A percentile compares a stretch with the other conserved stretches of the same genome.
Conservation (phyloP, 164 flowering plant species). For the Dillenia turbinata region DNA sequence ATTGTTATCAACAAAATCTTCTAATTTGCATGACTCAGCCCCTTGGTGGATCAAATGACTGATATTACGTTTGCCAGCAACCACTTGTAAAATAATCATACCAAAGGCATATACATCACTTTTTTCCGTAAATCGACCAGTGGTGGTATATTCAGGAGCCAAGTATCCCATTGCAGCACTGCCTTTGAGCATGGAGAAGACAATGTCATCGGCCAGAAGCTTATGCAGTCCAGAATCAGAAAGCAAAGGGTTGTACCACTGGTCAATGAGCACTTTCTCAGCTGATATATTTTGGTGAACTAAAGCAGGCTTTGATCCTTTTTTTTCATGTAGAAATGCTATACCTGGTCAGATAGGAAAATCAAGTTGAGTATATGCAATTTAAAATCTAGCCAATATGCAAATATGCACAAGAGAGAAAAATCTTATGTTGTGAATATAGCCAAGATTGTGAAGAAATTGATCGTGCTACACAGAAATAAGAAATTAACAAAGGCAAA, state of each 20-base stretch:
- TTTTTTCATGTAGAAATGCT: slow-evolving; percentile 56
- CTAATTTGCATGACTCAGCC: slow-evolving; percentile 46
- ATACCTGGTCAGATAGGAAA: slow-evolving; percentile 48
- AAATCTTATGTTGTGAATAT: no score
- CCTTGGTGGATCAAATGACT: slow-evolving; percentile 31
- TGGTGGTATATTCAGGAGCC: slow-evolving; percentile 89
- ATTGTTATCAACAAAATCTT: slow-evolving; percentile 63
- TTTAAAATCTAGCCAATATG: background rate
- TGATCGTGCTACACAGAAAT: background rate
- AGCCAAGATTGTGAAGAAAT: background rate
- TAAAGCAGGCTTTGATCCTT: slow-evolving; percentile 47
- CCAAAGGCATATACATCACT: slow-evolving; percentile 95
- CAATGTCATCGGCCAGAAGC: slow-evolving; percentile 79
- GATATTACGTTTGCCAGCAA: slow-evolving; percentile 60
- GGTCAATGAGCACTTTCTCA: slow-evolving; percentile 78
- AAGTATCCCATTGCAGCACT: slow-evolving; percentile 98
- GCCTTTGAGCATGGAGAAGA: slow-evolving; percentile 81
- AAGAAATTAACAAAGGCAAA: background rate
- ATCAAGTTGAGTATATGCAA: slow-evolving; percentile 4
- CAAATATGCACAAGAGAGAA: no score
- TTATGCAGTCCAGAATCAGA: slow-evolving; percentile 77
- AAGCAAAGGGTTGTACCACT: slow-evolving; percentile 56
- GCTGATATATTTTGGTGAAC: slow-evolving; percentile 90
- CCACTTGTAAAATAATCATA: slow-evolving; percentile 63
- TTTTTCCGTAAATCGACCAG: slow-evolving; percentile 84